Conservation (phyloP, 2,329 filamentous ascomycete genomes). For the Colletotrichum cuscutae region DNA sequence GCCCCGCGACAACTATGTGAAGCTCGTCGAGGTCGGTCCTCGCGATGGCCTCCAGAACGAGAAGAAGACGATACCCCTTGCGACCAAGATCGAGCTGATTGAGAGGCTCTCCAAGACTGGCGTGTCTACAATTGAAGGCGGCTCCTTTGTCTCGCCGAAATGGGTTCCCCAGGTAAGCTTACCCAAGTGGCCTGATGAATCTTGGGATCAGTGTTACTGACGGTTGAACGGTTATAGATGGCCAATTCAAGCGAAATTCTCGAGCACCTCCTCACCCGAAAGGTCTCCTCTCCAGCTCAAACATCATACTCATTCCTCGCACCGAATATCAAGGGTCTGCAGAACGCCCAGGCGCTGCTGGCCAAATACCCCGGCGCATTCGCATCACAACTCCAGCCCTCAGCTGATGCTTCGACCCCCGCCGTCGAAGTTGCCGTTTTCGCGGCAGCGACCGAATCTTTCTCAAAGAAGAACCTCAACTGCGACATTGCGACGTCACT, state of each 20-base stretch:
- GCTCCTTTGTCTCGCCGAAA: slow-evolving; percentile 85
- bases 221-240: slow-evolving; percentile 64
- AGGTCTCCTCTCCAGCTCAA: slow-evolving; percentile 62
- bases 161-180: slow-evolving; percentile 80
- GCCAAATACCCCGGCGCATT: slow-evolving; percentile 60
- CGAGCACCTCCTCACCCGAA: slow-evolving; percentile 70
- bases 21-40: slow-evolving; percentile 85
- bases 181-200: neutral
- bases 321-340: slow-evolving; percentile 79
- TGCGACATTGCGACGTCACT: slow-evolving; percentile 81
- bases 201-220: slow-evolving; percentile 1
- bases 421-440: slow-evolving; percentile 82
- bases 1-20: slow-evolving; percentile 56
- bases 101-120: slow-evolving; percentile 75
- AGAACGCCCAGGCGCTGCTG: slow-evolving; percentile 66
- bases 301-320: slow-evolving; percentile 85
- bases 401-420: slow-evolving; percentile 54
- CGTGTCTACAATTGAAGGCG: slow-evolving; percentile 79
- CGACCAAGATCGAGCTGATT: slow-evolving; percentile 82
- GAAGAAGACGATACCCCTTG: slow-evolving; percentile 74
- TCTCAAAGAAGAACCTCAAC: slow-evolving; percentile 85
- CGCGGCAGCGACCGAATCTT: slow-evolving; percentile 82
- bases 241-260: slow-evolving; percentile 81
- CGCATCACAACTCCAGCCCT: slow-evolving; percentile 60
- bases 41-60: slow-evolving; percentile 91